A percentile compares a stretch with the other conserved stretches of the same genome.
phyloP scores from a whole-genome alignment of 2,329 filamentous ascomycete genomes.

The Tolypocladium ovalisporum region DNA sequence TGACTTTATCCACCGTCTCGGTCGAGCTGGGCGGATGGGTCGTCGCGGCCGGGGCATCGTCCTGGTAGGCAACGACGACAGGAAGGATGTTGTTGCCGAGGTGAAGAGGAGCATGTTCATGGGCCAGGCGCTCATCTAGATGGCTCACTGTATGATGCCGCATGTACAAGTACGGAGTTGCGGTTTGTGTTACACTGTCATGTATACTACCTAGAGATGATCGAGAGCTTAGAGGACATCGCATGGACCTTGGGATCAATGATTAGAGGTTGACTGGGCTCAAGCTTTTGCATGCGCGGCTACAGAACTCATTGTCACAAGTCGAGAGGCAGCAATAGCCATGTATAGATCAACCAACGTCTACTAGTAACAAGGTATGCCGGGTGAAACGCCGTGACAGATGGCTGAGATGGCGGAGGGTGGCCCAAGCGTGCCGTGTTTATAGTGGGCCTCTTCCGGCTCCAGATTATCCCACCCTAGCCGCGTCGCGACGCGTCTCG shows the following conservation, averaged over 20 bases:
- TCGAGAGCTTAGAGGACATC: not conserved
- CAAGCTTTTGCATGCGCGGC: too few species aligned
- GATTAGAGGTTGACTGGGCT: too few species aligned
- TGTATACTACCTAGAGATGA: not conserved
- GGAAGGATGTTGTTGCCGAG: constrained; percentile 82
- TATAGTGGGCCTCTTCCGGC: constrained; percentile 6
- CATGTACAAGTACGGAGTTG: not conserved
- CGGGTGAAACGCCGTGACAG: not conserved
- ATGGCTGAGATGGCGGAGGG: too few species aligned
- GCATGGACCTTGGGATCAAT: too few species aligned
- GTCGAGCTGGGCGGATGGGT: constrained; percentile 86
- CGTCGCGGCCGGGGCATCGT: constrained; percentile 82
- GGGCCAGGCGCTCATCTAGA: constrained; percentile 58
- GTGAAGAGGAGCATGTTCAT: constrained; percentile 84
- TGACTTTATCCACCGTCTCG: constrained; percentile 94
- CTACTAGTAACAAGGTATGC: too few species aligned
- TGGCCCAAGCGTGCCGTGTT: constrained; percentile 4
- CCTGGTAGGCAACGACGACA: constrained; percentile 77
- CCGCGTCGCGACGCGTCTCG: constrained; percentile 19
- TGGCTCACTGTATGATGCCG: not conserved
- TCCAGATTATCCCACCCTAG: not conserved
- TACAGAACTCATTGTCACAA: too few species aligned
- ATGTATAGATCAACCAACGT: not conserved
- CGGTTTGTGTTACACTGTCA: not conserved
- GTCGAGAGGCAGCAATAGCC: not conserved